These are phyloP conservation scores for Neurospora sp. DNA, from an alignment of 2,329 filamentous ascomycete species.

Conservation along the genomic window DNA sequence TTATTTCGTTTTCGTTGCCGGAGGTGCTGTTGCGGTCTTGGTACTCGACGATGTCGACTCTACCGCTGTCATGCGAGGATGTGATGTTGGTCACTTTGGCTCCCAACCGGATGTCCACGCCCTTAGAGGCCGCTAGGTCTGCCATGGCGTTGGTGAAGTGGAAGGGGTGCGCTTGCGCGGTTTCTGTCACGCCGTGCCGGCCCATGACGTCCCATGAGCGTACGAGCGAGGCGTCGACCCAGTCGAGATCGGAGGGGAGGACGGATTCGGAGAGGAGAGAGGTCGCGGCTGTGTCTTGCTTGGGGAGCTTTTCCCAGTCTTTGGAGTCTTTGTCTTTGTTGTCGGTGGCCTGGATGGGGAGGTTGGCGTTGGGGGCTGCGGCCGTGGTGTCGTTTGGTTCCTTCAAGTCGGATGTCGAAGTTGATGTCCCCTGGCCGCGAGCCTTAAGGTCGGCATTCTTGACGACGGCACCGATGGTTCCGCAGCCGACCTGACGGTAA, in stretches of 20 bases:
- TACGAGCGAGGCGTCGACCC: slow-evolving; percentile 62
- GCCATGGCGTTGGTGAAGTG: slow-evolving; percentile 84
- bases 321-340: slow-evolving; percentile 23
- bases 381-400: not conserved
- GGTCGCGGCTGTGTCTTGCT: slow-evolving; percentile 42
- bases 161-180: slow-evolving; percentile 87
- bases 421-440: not conserved
- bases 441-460: slow-evolving; percentile 13
- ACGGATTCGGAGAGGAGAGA: slow-evolving; percentile 43
- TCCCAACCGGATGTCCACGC: slow-evolving; percentile 57
- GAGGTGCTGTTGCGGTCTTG: slow-evolving; percentile 33
- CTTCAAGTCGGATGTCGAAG: not conserved
- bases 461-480: slow-evolving; percentile 37
- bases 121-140: slow-evolving; percentile 59
- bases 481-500: slow-evolving; percentile 71
- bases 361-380: slow-evolving; percentile 3
- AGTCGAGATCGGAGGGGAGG: slow-evolving; percentile 72
- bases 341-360: slow-evolving; percentile 14
- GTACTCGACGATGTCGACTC: slow-evolving; percentile 48
- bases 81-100: slow-evolving; percentile 59
- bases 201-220: slow-evolving; percentile 76
- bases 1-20: slow-evolving; percentile 14
- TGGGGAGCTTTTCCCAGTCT: slow-evolving; percentile 52
- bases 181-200: slow-evolving; percentile 54
- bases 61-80: slow-evolving; percentile 25